These are phyloP conservation scores for Citrus medica DNA, from an alignment of 345 rosid species.

Conservation along the genomic window DNA sequence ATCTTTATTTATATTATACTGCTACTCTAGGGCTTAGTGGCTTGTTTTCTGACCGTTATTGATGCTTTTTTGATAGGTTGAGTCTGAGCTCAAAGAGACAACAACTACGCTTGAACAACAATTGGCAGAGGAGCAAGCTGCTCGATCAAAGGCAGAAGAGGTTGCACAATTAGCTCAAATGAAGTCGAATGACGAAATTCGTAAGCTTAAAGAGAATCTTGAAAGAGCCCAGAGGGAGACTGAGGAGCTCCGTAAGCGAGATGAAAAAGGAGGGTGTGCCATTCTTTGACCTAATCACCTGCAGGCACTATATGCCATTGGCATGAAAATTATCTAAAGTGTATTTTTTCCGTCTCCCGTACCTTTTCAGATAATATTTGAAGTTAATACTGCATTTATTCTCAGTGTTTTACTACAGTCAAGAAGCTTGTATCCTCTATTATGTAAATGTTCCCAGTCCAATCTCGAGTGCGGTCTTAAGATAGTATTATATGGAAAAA, in stretches of 20 bases:
- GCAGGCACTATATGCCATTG: no score
- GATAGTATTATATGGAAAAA: background rate
- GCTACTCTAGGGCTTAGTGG: background rate
- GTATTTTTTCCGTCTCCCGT: no score
- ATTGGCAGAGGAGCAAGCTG: slow-evolving; percentile 77
- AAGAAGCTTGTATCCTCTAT: background rate
- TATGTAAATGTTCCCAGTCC: no score
- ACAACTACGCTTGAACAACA: slow-evolving; percentile 56
- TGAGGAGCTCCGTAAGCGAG: slow-evolving; percentile 10
- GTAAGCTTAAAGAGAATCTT: slow-evolving; percentile 65
- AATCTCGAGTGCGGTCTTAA: background rate
- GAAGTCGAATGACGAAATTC: slow-evolving; percentile 68
- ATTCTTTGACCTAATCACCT: no score
- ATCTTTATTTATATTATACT: background rate
- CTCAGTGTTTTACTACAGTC: background rate
- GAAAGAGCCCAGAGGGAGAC: slow-evolving; percentile 65
- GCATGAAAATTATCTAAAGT: no score
- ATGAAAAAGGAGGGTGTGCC: no score
- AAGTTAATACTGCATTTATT: background rate
- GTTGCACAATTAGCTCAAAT: slow-evolving; percentile 48
- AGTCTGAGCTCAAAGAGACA: slow-evolving; percentile 59
- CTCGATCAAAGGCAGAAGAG: slow-evolving; percentile 64
- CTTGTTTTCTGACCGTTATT: background rate
- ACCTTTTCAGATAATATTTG: background rate
- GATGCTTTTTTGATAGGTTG: no score